Base-by-base conservation (phyloP, 2,329 filamentous ascomycete species). In the Apiospora koreana region DNA sequence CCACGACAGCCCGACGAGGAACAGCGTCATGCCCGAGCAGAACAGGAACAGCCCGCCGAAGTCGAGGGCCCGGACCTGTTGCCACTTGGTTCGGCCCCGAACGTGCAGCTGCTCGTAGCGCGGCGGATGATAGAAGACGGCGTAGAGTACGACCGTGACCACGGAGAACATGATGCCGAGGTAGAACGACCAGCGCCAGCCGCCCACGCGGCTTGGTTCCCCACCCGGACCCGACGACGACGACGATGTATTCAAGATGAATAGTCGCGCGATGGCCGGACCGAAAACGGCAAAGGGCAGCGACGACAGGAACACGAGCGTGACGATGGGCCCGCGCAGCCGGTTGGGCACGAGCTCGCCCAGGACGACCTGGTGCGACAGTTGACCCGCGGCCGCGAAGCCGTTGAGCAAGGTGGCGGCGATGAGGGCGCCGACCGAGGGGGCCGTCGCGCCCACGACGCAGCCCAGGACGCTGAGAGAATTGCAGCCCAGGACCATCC, bases 171-270 rank as follows among this genome's bases (percentile, higher is more conserved):
- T 83, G 73, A 84, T 83, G 69, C 82, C 82, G 4, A 87, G 73
- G 73, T 84, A 86, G 75, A 84, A 88, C 69, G 78, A 81, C 83
- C 85, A 86, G 50, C 86, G 79, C 85, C 86, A 88, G 23, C 79
- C 76, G 54, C 54, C 54, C 5, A 58, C 25, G 18, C 54, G 54
- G 6, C 48, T 14, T 9, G 23, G n/a, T 14, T 31, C 3, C 18
- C 18, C 16, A 3, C 31, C 54, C 3, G 54, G 12, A 5, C 10
- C 9, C 5, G 48, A 18, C 31, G 45, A 3, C 9, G 48, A 1
- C 1, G 46, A 18, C 23, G 45, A 3, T 18, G 80, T 86, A 66
- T 84, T 79, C 31, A 79, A 70, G 69, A 85, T 82, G 46, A 86
- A 80, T 3, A 78, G 76, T n/a, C 82, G 79, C 2, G 85, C 85